Evolutionary conservation across 306 rosid genomes (phyloP), one percentile per base, ranked within the genome.

Genomic region (Pterocarpus macrocarpus): DNA sequence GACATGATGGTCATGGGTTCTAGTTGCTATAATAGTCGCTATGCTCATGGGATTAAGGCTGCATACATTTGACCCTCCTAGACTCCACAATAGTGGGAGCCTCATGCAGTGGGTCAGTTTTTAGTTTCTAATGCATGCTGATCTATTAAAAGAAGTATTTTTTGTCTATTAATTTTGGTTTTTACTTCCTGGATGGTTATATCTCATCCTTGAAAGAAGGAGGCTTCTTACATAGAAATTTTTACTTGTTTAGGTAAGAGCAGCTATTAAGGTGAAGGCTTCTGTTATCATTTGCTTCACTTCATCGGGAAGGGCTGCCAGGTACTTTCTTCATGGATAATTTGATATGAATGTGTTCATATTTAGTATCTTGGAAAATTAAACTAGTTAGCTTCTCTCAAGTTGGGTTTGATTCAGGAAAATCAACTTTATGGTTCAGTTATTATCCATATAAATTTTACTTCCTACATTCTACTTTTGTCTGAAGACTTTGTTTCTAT

Each of bases 201-300:
- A 30, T 69, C 77, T 80, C 61, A 73, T 43, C 50, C 34, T 45
- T 76, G 58, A 57, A 72, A 71, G 36, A 72, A 71, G 43, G 75
- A 78, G 65, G 41, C 32, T 78, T 61, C 88, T 76, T 44, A 76
- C 69, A 50, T 15, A 22, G 7, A 61, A 52, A 73, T 73, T 15
- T 87, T 22, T 79, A 55, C 68, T 61, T 83, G 71, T 86, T 55
- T 83, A 96, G 99, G 99, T 96, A 53, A 90, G 99, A 50, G 98
- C 99, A 45, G 99, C 98, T 79, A 93, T 96, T 81, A 96, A 96
- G 92, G 98, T 96, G 94, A 96, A 93, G 86, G 99, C 99, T 74
- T 96, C 98, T 22, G 91, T 87, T 76, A 93, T 96, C 69, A 96
- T 96, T 81, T 96, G 99, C 90, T 96, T 96, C 82, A 96, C 99